phyloP scores from a whole-genome alignment of 495 filamentous ascomycete species.

The Aspergillus funiculosus region DNA sequence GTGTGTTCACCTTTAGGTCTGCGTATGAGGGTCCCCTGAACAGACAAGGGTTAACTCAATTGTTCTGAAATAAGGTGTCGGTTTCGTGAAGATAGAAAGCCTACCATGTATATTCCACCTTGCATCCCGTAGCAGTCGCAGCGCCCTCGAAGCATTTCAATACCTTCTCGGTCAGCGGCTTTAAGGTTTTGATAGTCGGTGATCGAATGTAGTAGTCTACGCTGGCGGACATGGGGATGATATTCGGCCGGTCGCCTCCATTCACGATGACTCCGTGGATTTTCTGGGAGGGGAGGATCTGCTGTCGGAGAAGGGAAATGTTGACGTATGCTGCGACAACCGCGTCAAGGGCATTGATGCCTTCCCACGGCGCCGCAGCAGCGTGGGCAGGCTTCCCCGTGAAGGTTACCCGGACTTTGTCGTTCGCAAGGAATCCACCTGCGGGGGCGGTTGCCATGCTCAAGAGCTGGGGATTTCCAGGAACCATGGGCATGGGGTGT shows the following conservation, averaged over 20 bases:
- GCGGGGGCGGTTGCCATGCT: slow-evolving; percentile 27
- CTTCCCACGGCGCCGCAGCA: slow-evolving; percentile 56
- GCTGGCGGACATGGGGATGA: slow-evolving; percentile 49
- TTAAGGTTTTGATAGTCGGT: slow-evolving; percentile 27
- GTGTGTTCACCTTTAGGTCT: slow-evolving; percentile 46
- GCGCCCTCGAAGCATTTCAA: slow-evolving; percentile 53
- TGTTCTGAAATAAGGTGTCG: not conserved
- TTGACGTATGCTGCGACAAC: slow-evolving; percentile 56
- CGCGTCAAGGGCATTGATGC: slow-evolving; percentile 61
- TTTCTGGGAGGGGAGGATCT: slow-evolving; percentile 43
- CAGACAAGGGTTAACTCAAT: too few species aligned
- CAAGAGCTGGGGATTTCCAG: slow-evolving; percentile 19
- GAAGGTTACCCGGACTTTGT: slow-evolving; percentile 43
- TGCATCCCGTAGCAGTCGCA: slow-evolving; percentile 51
- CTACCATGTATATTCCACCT: slow-evolving; percentile 39
- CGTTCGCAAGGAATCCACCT: slow-evolving; percentile 48
- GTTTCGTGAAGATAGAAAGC: not conserved
- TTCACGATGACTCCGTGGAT: slow-evolving; percentile 43
- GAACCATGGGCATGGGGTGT: slow-evolving; percentile 41
- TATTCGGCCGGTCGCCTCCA: slow-evolving; percentile 43
- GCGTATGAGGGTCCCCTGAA: slow-evolving; percentile 45
- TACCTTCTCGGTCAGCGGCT: slow-evolving; percentile 44
- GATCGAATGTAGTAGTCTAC: slow-evolving; percentile 54
- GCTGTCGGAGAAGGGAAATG: slow-evolving; percentile 55
- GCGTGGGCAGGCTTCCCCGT: slow-evolving; percentile 50